Evolutionary conservation across 176 grass and related monocot genomes (phyloP).

Genomic region (Elaeis guineensis): DNA sequence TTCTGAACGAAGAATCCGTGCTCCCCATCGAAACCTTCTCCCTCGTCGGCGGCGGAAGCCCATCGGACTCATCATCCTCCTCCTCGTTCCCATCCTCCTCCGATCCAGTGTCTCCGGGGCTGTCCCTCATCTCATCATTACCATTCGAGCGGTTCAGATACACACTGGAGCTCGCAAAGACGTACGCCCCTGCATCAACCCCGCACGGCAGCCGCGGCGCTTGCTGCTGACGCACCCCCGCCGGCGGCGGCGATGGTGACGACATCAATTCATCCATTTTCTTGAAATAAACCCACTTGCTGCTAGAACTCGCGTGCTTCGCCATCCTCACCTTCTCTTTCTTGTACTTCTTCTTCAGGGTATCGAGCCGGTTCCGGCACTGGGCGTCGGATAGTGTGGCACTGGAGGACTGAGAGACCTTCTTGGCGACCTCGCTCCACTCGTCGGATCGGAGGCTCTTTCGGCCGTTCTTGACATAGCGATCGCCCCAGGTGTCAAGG

Average conservation of each 20-base stretch:
- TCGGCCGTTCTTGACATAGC: constrained; percentile 46
- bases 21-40: background rate
- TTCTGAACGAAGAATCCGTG: constrained; percentile 20
- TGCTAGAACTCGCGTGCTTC: constrained; percentile 16
- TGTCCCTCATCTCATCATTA: background rate
- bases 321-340: constrained; percentile 51
- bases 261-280: constrained; percentile 51
- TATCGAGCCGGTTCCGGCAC: constrained; percentile 81
- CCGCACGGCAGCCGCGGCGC: constrained; percentile 41
- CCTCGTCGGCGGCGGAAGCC: constrained; percentile 1
- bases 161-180: constrained; percentile 20
- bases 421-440: constrained; percentile 62
- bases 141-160: background rate
- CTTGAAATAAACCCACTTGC: constrained; percentile 71
- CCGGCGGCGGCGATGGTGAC: constrained; percentile 2
- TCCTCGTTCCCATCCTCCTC: constrained; percentile 13
- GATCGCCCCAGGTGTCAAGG: constrained; percentile 72
- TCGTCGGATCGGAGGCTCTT: constrained; percentile 51
- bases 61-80: constrained; percentile 4
- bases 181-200: constrained; percentile 24
- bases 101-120: constrained; percentile 14
- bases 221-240: constrained; percentile 22
- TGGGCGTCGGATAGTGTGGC: constrained; percentile 40
- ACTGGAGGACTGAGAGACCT: constrained; percentile 11
- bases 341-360: constrained; percentile 73